phyloP scores from a whole-genome alignment of 805 yeast genomes.

The Ogataea pilisensis region DNA sequence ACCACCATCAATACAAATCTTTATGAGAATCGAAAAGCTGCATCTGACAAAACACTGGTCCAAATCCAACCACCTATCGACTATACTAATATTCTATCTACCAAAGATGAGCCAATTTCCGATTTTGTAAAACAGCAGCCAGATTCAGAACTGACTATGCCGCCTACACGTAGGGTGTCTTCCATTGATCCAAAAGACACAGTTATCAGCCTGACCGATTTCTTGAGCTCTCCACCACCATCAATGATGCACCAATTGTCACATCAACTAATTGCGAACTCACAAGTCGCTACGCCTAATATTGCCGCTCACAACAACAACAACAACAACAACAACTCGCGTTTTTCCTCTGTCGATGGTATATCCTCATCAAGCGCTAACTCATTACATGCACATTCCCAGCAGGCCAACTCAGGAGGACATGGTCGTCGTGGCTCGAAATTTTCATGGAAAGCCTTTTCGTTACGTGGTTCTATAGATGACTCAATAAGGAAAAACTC shows the following conservation, averaged over 20 bases:
- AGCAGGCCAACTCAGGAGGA: neutral
- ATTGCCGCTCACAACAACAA: too few species aligned
- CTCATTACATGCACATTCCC: neutral
- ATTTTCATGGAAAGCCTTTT: constrained; percentile 25
- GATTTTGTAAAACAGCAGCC: neutral
- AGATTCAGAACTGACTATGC: neutral
- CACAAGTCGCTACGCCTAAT: neutral
- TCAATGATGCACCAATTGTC: neutral
- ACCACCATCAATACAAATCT: too few species aligned
- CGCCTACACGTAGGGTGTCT: neutral
- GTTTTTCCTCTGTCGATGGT: neutral
- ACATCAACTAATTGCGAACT: neutral
- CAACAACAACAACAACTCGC: neutral
- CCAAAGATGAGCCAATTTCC: neutral
- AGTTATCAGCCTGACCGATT: constrained; percentile 11
- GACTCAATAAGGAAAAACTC: constrained; percentile 16
- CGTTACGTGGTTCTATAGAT: constrained; percentile 19
- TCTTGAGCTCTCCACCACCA: constrained; percentile 8
- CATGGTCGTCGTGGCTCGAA: constrained; percentile 20
- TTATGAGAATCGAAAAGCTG: neutral
- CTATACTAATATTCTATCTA: neutral
- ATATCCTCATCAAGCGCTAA: neutral
- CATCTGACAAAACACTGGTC: constrained; percentile 1
- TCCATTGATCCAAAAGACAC: constrained; percentile 3
- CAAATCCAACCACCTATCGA: neutral